Evolutionary conservation across 306 rosid genomes (phyloP), one percentile per base, ranked within the genome.

Genomic region (Pterocarpus santalinus): DNA sequence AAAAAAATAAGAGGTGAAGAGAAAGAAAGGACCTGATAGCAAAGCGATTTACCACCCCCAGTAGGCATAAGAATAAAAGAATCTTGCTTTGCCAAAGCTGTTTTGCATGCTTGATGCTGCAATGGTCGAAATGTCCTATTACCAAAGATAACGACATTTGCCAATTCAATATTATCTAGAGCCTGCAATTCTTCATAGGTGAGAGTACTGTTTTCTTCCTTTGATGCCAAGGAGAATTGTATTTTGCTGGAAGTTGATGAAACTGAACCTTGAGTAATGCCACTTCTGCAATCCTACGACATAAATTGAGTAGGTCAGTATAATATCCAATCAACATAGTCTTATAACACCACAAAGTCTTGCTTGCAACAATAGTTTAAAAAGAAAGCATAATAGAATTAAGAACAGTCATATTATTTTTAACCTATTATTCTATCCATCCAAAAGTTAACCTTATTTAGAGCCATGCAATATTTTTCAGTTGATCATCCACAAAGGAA

Each of bases 61-160:
- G 99, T 95, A 41, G 99, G 99, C 99, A 95, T 95, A 66, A 95
- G 93, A 82, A 95, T 85, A 81, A 95, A 95, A 82, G 96, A 91
- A 87, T 95, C 98, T 77, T 62, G 87, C 81, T 88, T 95, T 78
- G 92, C 90, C 86, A 90, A 75, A 66, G 93, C 90, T 67, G 86
- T 90, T 88, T 86, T 85, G 84, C 99, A 95, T 71, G 99, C 99
- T 83, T 88, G 84, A 71, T 89, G 94, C 85, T 95, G 99, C 93
- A 95, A 87, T 30, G 99, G 97, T 82, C 97, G 92, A 81, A 93
- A 88, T 72, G 82, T 43, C 75, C 36, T 90, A 73, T 95, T 95
- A 72, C 98, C 97, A 81, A 95, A 95, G 80, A 93, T 82, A 55
- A 95, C 97, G 66, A 89, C 92, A 88, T 95, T 93, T 62, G 99